Conservation (phyloP, 192 early-diverging fungal genomes). For the Linnemannia elongata region DNA sequence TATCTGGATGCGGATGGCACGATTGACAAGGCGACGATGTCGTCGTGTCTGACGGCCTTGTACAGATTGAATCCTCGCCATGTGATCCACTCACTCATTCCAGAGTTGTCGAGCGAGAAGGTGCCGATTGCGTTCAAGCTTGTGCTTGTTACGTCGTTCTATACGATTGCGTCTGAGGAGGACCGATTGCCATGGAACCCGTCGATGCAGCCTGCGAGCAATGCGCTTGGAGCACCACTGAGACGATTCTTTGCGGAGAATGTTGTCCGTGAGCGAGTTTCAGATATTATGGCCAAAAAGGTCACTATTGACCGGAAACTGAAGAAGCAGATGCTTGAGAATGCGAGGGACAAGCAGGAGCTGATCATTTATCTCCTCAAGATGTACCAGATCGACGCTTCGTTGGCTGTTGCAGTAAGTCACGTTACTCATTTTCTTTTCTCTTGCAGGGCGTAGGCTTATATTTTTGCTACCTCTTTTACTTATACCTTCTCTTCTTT, state of each 20-base stretch:
- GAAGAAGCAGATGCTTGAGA: constrained; percentile 67
- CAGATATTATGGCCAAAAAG: constrained; percentile 51
- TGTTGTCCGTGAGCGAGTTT: constrained; percentile 54
- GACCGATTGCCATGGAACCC: constrained; percentile 80
- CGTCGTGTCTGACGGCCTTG: constrained; percentile 80
- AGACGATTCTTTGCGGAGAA: constrained; percentile 75
- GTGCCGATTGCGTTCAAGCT: constrained; percentile 85
- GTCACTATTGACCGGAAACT: constrained; percentile 49
- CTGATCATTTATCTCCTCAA: constrained; percentile 83
- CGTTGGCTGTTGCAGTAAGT: constrained; percentile 79
- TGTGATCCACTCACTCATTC: constrained; percentile 79
- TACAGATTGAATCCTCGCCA: constrained; percentile 83
- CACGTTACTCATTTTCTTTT: not conserved
- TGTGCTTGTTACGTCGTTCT: constrained; percentile 83
- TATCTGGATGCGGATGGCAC: constrained; percentile 66
- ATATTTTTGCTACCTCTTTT: not conserved
- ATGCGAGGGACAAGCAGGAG: constrained; percentile 81
- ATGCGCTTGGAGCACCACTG: constrained; percentile 71
- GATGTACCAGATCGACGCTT: constrained; percentile 81
- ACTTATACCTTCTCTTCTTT: constrained; percentile 8
- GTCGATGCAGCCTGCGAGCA: constrained; percentile 65
- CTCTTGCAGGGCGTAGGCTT: not conserved
- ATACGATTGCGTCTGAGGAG: constrained; percentile 77
- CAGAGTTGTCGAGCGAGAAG: constrained; percentile 75
- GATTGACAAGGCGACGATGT: constrained; percentile 86